Evolutionary conservation across 2,329 filamentous ascomycete species (phyloP), one percentile per base, ranked within the genome.

Genomic region (Scleromitrula shiraiana): DNA sequence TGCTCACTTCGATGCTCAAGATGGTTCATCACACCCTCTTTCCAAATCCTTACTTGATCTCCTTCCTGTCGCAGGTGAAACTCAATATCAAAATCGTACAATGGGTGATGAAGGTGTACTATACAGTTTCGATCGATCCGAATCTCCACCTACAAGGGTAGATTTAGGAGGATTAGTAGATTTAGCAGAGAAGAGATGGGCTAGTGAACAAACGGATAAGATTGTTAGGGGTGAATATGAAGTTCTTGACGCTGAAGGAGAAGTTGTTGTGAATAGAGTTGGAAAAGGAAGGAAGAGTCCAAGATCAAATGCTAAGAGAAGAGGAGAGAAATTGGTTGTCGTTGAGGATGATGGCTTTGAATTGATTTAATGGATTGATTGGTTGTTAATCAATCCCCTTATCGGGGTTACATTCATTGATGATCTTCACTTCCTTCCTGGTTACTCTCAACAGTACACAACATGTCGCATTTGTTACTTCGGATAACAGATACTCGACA

Each of bases 271-370:
- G n/a, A 42, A 57, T 12, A 12, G 37, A 19, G 58, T 46, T 40
- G 50, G 41, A 4, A 59, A 58, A 50, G 53, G 53, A 35, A 59
- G 56, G 50, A 59, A 54, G 51, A 62, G 56, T 38, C 61, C 62
- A 2, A 63, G 58, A 54, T 53, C 56, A 44, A 57, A 56, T 50
- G 41, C 45, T 15, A 50, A 42, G 15, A 32, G 45, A 35, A 46
- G 40, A 17, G 36, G 33, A 12, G 33, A 49, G 35, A 36, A 43
- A 26, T 20, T 43, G n/a, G 41, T 50, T 8, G 37, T 47, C n/a
- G 55, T 58, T 39, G 61, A 63, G 17, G 62, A 62, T 41, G 61
- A 64, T 41, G 62, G 56, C 7, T 64, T 63, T 39, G 61, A 64
- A 50, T 53, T 64, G 30, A 54, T 64, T 39, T 63, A 56, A 61